Evolutionary conservation across 2,329 filamentous ascomycete species (phyloP).

Genomic region (Calonectria henricotiae): DNA sequence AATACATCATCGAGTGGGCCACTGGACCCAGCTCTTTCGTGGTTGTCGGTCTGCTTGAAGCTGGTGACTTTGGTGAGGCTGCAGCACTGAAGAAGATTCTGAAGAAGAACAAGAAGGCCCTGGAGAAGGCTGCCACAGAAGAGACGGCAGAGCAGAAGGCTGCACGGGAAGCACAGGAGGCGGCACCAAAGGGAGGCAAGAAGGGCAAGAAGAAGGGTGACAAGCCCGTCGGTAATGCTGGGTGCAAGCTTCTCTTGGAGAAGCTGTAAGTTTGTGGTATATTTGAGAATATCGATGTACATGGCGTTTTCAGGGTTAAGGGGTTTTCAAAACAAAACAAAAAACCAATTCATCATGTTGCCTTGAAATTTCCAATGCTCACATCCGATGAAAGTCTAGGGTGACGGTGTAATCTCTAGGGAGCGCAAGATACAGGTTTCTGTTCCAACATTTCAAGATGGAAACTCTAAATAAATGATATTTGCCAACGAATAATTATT

Average conservation of each 20-base stretch:
- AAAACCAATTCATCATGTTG: slow-evolving; percentile 37
- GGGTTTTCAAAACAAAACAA: slow-evolving; percentile 20
- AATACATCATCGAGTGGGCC: slow-evolving; percentile 85
- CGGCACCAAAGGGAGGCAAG: slow-evolving; percentile 62
- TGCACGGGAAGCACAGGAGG: slow-evolving; percentile 67
- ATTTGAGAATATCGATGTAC: slow-evolving; percentile 35
- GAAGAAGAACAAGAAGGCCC: slow-evolving; percentile 80
- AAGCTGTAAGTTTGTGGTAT: slow-evolving; percentile 61
- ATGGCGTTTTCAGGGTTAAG: slow-evolving; percentile 33
- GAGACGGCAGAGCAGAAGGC: slow-evolving; percentile 71
- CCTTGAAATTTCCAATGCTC: slow-evolving; percentile 15
- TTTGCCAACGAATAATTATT: not conserved
- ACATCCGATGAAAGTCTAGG: not conserved
- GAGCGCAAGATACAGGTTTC: not conserved
- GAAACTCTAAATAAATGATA: not conserved
- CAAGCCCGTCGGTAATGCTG: slow-evolving; percentile 73
- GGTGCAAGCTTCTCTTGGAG: slow-evolving; percentile 74
- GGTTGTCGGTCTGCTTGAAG: slow-evolving; percentile 85
- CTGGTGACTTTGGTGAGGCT: slow-evolving; percentile 78
- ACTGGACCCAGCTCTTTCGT: slow-evolving; percentile 90
- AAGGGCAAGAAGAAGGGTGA: slow-evolving; percentile 63
- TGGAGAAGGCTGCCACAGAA: slow-evolving; percentile 78
- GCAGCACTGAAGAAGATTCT: slow-evolving; percentile 79
- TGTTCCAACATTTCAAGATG: not conserved
- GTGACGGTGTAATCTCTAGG: not conserved